These are phyloP conservation scores for Candida xiaguanensis DNA, from an alignment of 805 yeast species.

Conservation along the genomic window DNA sequence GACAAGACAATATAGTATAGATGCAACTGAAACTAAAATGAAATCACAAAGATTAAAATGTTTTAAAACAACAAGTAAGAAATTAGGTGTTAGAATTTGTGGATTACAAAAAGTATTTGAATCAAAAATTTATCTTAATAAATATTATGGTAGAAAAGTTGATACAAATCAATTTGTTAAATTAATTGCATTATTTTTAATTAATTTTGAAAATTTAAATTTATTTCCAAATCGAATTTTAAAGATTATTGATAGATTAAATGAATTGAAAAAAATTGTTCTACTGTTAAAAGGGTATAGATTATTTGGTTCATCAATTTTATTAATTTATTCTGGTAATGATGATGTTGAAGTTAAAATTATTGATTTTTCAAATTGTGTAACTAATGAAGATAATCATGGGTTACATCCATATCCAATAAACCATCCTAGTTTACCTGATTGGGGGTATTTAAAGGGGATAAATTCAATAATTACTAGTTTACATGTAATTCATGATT, in stretches of 20 bases:
- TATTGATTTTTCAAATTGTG: constrained; percentile 94
- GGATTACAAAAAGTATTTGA: constrained; percentile 70
- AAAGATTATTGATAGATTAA: constrained; percentile 53
- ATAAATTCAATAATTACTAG: constrained; percentile 67
- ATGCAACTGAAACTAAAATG: constrained; percentile 70
- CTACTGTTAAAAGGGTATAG: constrained; percentile 66
- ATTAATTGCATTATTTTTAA: constrained; percentile 70
- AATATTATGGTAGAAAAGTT: constrained; percentile 85
- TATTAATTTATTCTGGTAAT: constrained; percentile 83
- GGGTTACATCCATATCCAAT: constrained; percentile 55
- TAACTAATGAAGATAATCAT: constrained; percentile 53
- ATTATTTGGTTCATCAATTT: constrained; percentile 84
- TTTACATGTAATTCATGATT: constrained; percentile 25
- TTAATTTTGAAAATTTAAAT: constrained; percentile 60
- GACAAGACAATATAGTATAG: constrained; percentile 96
- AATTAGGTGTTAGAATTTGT: constrained; percentile 87
- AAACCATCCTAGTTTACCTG: constrained; percentile 56
- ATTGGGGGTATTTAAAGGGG: constrained; percentile 84
- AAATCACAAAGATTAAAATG: constrained; percentile 82
- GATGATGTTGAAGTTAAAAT: constrained; percentile 51
- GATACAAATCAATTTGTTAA: constrained; percentile 66
- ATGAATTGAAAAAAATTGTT: constrained; percentile 56
- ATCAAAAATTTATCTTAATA: constrained; percentile 55
- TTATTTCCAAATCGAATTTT: constrained; percentile 71
- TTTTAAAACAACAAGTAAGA: constrained; percentile 69